Conservation (phyloP, 2,329 filamentous ascomycete genomes). For the Calonectria pteridis region DNA sequence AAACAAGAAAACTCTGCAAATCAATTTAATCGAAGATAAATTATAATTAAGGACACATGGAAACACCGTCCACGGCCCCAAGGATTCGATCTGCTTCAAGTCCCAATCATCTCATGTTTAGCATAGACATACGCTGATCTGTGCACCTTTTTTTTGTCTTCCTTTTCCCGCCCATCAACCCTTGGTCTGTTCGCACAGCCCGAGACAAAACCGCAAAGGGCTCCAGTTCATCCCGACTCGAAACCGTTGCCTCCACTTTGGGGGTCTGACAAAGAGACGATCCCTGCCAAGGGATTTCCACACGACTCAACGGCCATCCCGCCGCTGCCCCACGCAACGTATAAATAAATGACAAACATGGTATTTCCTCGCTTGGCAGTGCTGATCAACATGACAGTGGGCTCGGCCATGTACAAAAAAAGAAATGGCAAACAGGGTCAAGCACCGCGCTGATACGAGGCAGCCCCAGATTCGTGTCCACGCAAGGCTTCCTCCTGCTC, state of each 20-base stretch:
- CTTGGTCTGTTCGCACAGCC: background rate
- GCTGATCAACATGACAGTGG: background rate
- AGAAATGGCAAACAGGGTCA: background rate
- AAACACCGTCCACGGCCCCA: background rate
- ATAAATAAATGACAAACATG: background rate
- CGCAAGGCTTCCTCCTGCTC: background rate
- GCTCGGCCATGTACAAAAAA: background rate
- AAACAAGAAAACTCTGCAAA: background rate
- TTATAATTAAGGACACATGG: background rate
- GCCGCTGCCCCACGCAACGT: background rate
- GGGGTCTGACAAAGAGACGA: background rate
- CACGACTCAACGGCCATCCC: background rate
- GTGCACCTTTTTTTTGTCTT: background rate
- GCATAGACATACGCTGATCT: background rate
- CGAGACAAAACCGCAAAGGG: background rate
- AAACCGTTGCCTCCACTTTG: background rate
- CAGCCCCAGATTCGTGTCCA: background rate
- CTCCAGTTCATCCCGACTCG: conserved; percentile 2
- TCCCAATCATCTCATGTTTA: conserved; percentile 7
- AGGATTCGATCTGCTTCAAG: background rate
- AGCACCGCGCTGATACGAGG: background rate
- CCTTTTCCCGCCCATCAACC: background rate
- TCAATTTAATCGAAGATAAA: background rate
- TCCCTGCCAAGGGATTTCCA: background rate
- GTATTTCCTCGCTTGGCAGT: background rate